Evolutionary conservation across 176 grass and related monocot species (phyloP).

Genomic region (Aegilops tauschii): DNA sequence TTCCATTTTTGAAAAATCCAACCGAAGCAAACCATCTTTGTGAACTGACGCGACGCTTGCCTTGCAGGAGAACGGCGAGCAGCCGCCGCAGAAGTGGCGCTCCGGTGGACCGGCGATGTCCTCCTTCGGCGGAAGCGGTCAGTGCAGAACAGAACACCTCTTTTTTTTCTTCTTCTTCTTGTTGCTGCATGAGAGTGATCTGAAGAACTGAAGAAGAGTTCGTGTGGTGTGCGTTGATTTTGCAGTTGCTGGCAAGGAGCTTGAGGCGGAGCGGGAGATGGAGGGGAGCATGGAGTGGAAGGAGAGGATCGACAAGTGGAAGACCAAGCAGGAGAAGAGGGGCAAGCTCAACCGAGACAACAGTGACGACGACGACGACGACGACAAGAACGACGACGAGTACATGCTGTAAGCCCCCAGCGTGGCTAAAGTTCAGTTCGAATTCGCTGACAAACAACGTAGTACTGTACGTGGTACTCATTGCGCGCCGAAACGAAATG

Average conservation of each 20-base stretch:
- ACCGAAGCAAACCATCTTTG: too few relatives aligned
- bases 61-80: constrained; percentile 80
- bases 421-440: neutral
- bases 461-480: too few relatives aligned
- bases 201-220: neutral
- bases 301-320: constrained; percentile 97
- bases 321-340: constrained; percentile 79
- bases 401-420: constrained; percentile 59
- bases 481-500: neutral
- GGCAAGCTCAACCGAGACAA: constrained; percentile 64
- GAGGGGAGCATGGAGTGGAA: constrained; percentile 98
- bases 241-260: constrained; percentile 88
- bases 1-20: neutral
- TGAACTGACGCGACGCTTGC: neutral
- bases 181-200: neutral
- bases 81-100: constrained; percentile 50
- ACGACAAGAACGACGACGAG: constrained; percentile 69
- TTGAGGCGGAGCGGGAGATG: constrained; percentile 82
- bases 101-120: constrained; percentile 61
- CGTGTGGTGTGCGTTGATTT: neutral
- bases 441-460: neutral
- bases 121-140: constrained; percentile 83
- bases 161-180: neutral
- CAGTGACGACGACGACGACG: constrained; percentile 53
- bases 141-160: neutral